A percentile compares a stretch with the other conserved stretches of the same genome.
Conservation (phyloP, 345 rosid species). For the Cardamine occulta region DNA sequence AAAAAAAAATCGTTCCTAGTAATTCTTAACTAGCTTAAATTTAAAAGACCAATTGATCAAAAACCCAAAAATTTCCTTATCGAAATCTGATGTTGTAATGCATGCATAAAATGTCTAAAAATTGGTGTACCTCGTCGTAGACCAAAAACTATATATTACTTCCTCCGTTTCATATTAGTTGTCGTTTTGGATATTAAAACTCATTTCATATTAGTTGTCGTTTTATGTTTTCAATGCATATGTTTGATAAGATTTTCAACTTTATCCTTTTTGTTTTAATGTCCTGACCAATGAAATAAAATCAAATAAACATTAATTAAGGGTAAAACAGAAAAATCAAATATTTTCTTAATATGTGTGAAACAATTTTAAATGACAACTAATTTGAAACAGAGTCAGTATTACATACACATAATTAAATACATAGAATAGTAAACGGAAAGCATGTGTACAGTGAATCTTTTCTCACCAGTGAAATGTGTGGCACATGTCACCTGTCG, state of each 20-base stretch:
- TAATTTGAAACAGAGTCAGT: too few relatives aligned
- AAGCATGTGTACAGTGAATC: constrained; percentile 31
- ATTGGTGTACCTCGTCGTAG: constrained; percentile 25
- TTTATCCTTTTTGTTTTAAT: too few relatives aligned
- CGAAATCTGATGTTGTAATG: constrained; percentile 16
- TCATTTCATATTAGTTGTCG: too few relatives aligned
- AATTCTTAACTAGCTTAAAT: background rate
- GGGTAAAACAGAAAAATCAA: too few relatives aligned
- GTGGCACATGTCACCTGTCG: constrained; percentile 43
- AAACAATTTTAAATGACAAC: too few relatives aligned
- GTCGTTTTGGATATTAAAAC: too few relatives aligned
- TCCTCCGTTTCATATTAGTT: too few relatives aligned
- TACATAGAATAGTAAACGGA: constrained; percentile 8
- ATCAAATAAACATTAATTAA: too few relatives aligned
- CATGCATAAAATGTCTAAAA: constrained; percentile 28
- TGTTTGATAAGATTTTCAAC: too few relatives aligned
- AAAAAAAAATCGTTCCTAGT: background rate
- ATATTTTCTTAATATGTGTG: too few relatives aligned
- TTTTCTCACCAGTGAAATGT: constrained; percentile 38
- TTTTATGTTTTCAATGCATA: too few relatives aligned
- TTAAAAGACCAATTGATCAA: background rate
- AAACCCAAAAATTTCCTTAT: background rate
- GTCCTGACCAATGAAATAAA: too few relatives aligned
- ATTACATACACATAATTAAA: constrained; percentile 6
- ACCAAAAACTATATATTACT: constrained; percentile 31